Conservation (phyloP, 164 flowering plant genomes). For the Buxus sempervirens region DNA sequence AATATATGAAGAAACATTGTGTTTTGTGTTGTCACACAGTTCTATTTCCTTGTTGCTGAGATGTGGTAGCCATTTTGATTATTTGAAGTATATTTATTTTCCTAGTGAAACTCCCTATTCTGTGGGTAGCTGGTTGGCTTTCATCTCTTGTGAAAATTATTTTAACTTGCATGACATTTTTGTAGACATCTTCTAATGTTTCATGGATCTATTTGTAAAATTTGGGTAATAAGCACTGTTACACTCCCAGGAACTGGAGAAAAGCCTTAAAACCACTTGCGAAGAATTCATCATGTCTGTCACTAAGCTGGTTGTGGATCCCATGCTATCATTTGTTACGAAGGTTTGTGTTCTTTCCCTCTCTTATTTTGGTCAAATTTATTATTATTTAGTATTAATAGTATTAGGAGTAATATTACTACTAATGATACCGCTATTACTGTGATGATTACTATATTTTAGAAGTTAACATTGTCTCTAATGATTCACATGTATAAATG, state of each 20-base stretch:
- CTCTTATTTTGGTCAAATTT: too few relatives aligned
- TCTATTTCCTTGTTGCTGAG: too few relatives aligned
- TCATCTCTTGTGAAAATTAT: not conserved
- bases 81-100: too few relatives aligned
- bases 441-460: not conserved
- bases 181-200: not conserved
- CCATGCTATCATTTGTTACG: slow-evolving; percentile 96
- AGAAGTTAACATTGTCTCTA: not conserved
- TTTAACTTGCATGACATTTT: not conserved
- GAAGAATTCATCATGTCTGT: slow-evolving; percentile 98
- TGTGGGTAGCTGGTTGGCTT: not conserved
- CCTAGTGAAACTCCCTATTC: not conserved
- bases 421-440: too few relatives aligned
- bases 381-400: not conserved
- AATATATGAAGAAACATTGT: too few relatives aligned
- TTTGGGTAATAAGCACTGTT: not conserved
- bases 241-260: slow-evolving; percentile 81
- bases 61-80: too few relatives aligned
- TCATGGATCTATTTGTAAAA: not conserved
- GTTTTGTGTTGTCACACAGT: too few relatives aligned
- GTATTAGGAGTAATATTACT: too few relatives aligned
- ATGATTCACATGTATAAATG: not conserved
- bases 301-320: slow-evolving; percentile 93
- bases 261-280: slow-evolving; percentile 80
- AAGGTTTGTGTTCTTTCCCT: slow-evolving; percentile 49